phyloP scores from a whole-genome alignment of 495 filamentous ascomycete genomes.

The Glarea lozoyensis region DNA sequence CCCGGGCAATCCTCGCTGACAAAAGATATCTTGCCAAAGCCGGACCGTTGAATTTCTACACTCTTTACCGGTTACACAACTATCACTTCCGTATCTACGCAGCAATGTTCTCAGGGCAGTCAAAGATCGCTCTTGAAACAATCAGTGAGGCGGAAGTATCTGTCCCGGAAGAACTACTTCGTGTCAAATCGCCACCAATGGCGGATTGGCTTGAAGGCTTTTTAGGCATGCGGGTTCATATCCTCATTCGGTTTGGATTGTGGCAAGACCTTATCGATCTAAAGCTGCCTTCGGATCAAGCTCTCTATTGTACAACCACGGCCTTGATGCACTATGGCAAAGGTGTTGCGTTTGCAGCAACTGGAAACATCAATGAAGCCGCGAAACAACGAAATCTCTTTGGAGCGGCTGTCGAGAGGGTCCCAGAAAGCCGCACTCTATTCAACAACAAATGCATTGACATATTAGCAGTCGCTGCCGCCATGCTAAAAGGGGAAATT shows the following conservation, averaged over 20 bases:
- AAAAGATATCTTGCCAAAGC: constrained; percentile 44
- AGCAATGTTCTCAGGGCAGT: constrained; percentile 61
- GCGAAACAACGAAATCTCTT: constrained; percentile 36
- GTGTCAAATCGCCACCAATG: constrained; percentile 56
- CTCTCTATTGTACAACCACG: constrained; percentile 52
- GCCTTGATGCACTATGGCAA: constrained; percentile 59
- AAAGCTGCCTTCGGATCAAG: constrained; percentile 36
- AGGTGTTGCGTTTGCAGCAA: constrained; percentile 52
- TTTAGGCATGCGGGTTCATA: constrained; percentile 51
- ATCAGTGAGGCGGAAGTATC: constrained; percentile 39
- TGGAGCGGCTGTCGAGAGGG: constrained; percentile 29
- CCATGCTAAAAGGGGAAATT: constrained; percentile 63
- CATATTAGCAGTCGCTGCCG: constrained; percentile 46
- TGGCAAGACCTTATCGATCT: constrained; percentile 51
- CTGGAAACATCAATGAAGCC: constrained; percentile 36
- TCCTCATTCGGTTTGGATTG: constrained; percentile 54
- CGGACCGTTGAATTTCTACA: constrained; percentile 54
- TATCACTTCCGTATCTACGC: constrained; percentile 63
- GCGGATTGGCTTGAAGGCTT: constrained; percentile 66
- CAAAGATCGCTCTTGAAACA: constrained; percentile 45
- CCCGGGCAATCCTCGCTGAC: constrained; percentile 53
- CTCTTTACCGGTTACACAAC: constrained; percentile 56
- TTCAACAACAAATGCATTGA: constrained; percentile 58
- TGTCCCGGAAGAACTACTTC: constrained; percentile 50
- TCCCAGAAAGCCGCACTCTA: constrained; percentile 44